Evolutionary conservation across 805 yeast species (phyloP).

Genomic region (Kluyveromyces nonfermentans): DNA sequence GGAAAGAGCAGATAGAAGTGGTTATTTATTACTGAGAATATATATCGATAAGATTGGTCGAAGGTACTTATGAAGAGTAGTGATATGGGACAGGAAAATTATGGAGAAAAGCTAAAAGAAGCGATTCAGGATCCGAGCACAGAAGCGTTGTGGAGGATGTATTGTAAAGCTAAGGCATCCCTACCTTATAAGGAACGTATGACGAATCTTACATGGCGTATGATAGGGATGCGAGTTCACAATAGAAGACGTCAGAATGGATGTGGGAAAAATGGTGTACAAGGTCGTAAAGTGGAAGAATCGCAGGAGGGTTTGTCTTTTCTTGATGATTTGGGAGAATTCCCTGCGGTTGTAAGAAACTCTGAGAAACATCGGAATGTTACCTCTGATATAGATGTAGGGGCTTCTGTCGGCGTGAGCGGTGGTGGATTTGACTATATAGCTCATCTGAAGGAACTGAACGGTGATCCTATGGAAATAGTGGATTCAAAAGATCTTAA

Average conservation of each 20-base stretch:
- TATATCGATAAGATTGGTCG: no score
- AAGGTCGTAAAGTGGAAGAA: background rate
- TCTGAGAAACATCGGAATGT: no score
- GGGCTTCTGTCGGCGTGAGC: no score
- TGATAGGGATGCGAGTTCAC: conserved; percentile 49
- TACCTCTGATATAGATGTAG: no score
- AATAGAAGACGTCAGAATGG: background rate
- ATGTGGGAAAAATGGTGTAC: background rate
- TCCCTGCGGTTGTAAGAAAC: no score
- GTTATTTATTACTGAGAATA: no score
- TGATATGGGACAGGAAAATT: conserved; percentile 3
- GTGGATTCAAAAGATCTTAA: conserved; percentile 1
- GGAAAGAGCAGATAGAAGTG: background rate
- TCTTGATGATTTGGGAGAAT: background rate
- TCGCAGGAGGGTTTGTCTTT: background rate
- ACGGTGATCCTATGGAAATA: conserved; percentile 3
- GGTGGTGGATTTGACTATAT: conserved; percentile 4
- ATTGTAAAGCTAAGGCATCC: conserved; percentile 62
- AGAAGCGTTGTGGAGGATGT: conserved; percentile 69
- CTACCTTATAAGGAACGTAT: conserved; percentile 69
- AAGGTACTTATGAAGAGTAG: no score
- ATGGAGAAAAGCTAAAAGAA: conserved; percentile 10
- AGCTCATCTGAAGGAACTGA: conserved; percentile 10
- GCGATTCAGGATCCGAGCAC: conserved; percentile 35
- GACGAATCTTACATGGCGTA: conserved; percentile 82